Percentiles rank a stretch among this genome's conserved stretches.
These are phyloP conservation scores for Coemansia sp. DNA, from an alignment of 192 early-diverging fungal species.

Conservation along the genomic window DNA sequence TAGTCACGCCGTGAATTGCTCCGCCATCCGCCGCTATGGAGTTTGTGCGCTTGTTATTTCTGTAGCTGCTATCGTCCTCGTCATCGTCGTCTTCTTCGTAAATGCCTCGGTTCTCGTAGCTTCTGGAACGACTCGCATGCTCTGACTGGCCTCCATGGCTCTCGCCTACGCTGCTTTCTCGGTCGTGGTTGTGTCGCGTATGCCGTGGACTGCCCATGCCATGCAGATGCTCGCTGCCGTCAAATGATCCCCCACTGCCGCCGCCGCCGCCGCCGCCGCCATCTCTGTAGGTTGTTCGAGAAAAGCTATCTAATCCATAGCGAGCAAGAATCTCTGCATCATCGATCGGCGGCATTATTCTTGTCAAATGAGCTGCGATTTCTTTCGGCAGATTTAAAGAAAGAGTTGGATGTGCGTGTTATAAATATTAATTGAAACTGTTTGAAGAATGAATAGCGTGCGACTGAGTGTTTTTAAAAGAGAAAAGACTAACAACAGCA, in stretches of 20 bases:
- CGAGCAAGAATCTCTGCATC: slow-evolving; percentile 52
- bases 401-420: too few relatives aligned
- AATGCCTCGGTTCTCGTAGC: slow-evolving; percentile 8
- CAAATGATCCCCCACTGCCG: slow-evolving; percentile 1
- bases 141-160: slow-evolving; percentile 13
- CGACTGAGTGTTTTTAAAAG: too few relatives aligned
- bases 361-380: not conserved
- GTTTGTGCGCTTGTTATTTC: slow-evolving; percentile 14
- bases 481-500: too few relatives aligned
- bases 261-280: not conserved
- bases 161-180: slow-evolving; percentile 10
- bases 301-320: slow-evolving; percentile 52
- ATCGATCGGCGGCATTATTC: slow-evolving; percentile 41
- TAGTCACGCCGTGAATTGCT: slow-evolving; percentile 20
- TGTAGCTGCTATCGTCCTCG: slow-evolving; percentile 24
- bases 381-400: too few relatives aligned
- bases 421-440: not conserved
- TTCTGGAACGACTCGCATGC: slow-evolving; percentile 4
- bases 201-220: slow-evolving; percentile 17
- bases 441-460: not conserved
- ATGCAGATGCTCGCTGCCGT: slow-evolving; percentile 7
- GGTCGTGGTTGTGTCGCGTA: slow-evolving; percentile 16
- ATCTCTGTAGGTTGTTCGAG: slow-evolving; percentile 5
- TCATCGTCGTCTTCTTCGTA: slow-evolving; percentile 17
- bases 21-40: slow-evolving; percentile 14